A percentile compares a stretch with the other conserved stretches of the same genome.
phyloP scores from a whole-genome alignment of 2,329 filamentous ascomycete species.

The Colletotrichum sp. region DNA sequence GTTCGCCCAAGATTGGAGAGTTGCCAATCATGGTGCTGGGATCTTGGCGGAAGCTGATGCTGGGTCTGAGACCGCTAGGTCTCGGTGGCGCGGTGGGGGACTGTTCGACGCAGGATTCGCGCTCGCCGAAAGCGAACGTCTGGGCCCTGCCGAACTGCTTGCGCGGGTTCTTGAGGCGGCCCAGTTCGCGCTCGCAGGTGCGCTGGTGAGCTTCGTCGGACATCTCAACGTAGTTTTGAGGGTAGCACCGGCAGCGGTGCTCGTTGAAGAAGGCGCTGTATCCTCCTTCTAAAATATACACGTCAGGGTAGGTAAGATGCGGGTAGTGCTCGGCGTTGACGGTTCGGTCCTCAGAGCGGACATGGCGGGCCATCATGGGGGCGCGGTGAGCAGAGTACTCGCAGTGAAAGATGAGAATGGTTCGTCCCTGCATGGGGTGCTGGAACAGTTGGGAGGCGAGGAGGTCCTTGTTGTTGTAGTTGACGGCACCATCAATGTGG shows the following conservation, averaged over 20 bases:
- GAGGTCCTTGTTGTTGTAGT: constrained; percentile 95
- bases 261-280: constrained; percentile 92
- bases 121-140: constrained; percentile 93
- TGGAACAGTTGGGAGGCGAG: constrained; percentile 81
- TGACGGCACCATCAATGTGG: constrained; percentile 91
- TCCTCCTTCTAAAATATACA: constrained; percentile 95
- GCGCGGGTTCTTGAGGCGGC: constrained; percentile 84
- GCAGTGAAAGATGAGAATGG: constrained; percentile 92
- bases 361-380: constrained; percentile 92
- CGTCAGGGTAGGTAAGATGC: constrained; percentile 88
- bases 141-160: constrained; percentile 86
- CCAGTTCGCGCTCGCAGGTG: constrained; percentile 93
- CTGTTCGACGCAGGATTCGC: constrained; percentile 57
- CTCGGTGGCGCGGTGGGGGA: constrained; percentile 59
- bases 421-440: constrained; percentile 68
- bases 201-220: constrained; percentile 87
- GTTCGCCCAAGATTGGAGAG: constrained; percentile 51
- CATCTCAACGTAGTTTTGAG: constrained; percentile 98
- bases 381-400: constrained; percentile 98
- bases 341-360: constrained; percentile 86
- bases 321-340: constrained; percentile 88
- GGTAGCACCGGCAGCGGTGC: constrained; percentile 82
- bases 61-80: constrained; percentile 37
- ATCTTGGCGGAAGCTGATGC: constrained; percentile 37
- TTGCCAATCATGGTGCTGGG: constrained; percentile 49